phyloP scores from a whole-genome alignment of 345 rosid genomes.

The Citrus mangshanensis region DNA sequence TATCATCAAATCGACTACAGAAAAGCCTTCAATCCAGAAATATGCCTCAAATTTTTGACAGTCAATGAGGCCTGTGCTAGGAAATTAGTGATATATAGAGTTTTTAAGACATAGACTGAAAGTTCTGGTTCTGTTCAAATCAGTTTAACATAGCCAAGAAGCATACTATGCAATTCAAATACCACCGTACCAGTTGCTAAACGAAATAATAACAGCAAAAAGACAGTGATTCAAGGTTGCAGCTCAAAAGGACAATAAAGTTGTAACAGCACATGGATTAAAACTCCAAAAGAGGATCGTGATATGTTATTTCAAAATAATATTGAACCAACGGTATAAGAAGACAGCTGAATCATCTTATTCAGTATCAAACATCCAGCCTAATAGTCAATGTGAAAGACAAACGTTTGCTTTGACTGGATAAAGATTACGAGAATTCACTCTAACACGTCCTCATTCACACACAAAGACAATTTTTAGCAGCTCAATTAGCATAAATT shows the following conservation, averaged over 20 bases:
- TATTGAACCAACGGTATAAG: too few relatives aligned
- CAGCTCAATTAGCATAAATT: neutral
- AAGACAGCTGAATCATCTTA: too few relatives aligned
- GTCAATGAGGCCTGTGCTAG: neutral
- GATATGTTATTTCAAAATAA: too few relatives aligned
- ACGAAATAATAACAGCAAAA: neutral
- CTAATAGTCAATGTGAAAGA: too few relatives aligned
- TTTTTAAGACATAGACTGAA: neutral
- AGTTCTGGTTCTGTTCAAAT: neutral
- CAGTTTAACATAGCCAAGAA: constrained; percentile 4
- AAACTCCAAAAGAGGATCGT: too few relatives aligned
- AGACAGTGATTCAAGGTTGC: neutral
- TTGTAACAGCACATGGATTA: too few relatives aligned
- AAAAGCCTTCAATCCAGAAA: neutral
- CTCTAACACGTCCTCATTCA: neutral
- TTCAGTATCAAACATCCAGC: too few relatives aligned
- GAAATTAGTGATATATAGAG: neutral
- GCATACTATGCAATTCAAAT: neutral
- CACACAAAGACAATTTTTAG: neutral
- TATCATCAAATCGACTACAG: too few relatives aligned
- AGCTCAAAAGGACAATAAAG: neutral
- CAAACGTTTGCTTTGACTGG: neutral
- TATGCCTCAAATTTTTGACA: too few relatives aligned
- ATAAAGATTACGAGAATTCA: neutral
- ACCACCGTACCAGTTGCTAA: neutral